Evolutionary conservation across 1,284 basidiomycete species (phyloP).

Genomic region (Irpex lacteus): DNA sequence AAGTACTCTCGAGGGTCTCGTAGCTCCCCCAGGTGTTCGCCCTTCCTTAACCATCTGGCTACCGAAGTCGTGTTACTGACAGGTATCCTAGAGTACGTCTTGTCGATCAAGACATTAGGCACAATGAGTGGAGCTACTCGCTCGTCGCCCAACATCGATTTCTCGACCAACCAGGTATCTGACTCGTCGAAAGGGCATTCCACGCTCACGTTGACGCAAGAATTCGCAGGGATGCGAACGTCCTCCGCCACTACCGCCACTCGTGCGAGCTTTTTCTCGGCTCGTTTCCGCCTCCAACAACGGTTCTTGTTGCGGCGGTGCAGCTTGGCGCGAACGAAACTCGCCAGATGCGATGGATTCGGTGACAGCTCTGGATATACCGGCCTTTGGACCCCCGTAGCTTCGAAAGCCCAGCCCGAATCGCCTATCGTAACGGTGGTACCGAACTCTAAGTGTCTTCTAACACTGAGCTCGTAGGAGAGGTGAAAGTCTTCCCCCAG

Average conservation of each 20-base stretch:
- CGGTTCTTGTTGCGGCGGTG: neutral
- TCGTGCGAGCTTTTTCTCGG: neutral
- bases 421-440: neutral
- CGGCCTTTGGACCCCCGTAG: neutral
- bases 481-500: constrained; percentile 28
- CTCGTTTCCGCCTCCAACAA: neutral
- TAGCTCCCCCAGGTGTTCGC: no score
- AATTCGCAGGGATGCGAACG: neutral
- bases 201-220: neutral
- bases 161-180: no score
- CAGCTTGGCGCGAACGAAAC: neutral
- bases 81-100: no score
- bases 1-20: no score
- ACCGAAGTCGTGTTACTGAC: no score
- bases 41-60: no score
- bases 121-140: no score
- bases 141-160: no score
- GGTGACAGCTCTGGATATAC: neutral
- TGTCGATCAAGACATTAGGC: no score
- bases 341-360: neutral
- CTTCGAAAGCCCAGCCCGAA: neutral
- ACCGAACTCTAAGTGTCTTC: neutral
- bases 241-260: neutral
- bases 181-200: neutral
- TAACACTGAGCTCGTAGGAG: constrained; percentile 18